Base-by-base conservation (phyloP, 805 yeast species). In the Monosporozyma unispora region DNA sequence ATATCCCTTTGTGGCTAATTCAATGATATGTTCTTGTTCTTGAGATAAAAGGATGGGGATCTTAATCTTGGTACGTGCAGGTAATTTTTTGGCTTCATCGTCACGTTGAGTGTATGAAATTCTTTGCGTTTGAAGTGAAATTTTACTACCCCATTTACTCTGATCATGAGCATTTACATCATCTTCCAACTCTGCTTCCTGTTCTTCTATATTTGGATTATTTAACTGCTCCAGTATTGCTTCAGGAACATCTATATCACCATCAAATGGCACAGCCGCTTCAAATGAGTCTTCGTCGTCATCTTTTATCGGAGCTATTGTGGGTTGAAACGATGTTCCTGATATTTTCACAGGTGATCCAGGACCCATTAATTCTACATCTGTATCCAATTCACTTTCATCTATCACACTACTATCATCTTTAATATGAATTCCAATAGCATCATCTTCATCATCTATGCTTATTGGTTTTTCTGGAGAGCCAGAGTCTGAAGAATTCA, bases 11-110 rank as follows among this genome's bases (percentile, higher is more conserved):
- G 78, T 66, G 0, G 83, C 95, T 48, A 86, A 66, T 9, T 80
- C 77, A 10, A 87, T 73, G 21, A 93, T 80, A 46, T 75, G 68
- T 50, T 76, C 74, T 60, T 86, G 95, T 59, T 86, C 93, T 21
- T 73, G 73, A 55, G 80, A 75, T 9, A 79, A 59, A 6, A 63
- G 51, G 2, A 69, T 50, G 0, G 73, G 66, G 2, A 61, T 50
- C 2, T 64, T 63, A 1, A 59, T 55, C 44, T 63, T 64, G 0
- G 56, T 59, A 19, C 56, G 49, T 16, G 57, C 54, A 6, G 62
- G 59, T 27, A 57, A 27, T 35, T 54, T 52, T 8, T 56, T 43
- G 9, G 39, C 45, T 12, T 44, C 50, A 11, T 50, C 44, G 14
- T 55, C 54, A 38, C 50, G 54, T 12, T 46, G 33, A 11, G 50